Evolutionary conservation across 202 grass and related monocot genomes (phyloP).

Genomic region (Elaeis oleifera): DNA sequence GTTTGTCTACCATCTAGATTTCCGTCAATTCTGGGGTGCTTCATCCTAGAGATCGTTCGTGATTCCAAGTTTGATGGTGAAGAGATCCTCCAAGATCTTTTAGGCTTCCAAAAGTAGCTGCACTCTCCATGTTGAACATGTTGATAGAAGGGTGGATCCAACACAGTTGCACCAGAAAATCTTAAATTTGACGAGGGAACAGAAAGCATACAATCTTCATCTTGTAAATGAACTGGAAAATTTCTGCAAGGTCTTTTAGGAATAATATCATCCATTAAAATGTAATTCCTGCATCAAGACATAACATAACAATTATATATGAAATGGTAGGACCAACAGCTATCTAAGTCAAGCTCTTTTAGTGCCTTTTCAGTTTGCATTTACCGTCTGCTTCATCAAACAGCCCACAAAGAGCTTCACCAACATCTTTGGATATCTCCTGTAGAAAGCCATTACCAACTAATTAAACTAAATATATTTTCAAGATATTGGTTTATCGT

Average conservation of each 20-base stretch:
- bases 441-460: background rate
- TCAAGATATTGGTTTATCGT: background rate
- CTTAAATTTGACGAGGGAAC: background rate
- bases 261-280: background rate
- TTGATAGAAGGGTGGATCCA: background rate
- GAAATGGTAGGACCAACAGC: background rate
- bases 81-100: background rate
- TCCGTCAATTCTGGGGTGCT: background rate
- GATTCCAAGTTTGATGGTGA: background rate
- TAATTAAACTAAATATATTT: background rate
- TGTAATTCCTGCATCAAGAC: background rate
- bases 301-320: background rate
- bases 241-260: conserved; percentile 1
- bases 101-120: background rate
- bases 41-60: background rate
- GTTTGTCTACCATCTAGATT: background rate
- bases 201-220: background rate
- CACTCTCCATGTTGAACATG: background rate
- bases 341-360: background rate
- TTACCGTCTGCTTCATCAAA: conserved; percentile 1
- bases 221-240: background rate
- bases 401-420: background rate
- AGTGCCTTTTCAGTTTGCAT: conserved; percentile 2
- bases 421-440: conserved; percentile 5
- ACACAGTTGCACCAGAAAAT: background rate